phyloP scores from a whole-genome alignment of 164 flowering plant genomes.

The Magnolia changhungtana region DNA sequence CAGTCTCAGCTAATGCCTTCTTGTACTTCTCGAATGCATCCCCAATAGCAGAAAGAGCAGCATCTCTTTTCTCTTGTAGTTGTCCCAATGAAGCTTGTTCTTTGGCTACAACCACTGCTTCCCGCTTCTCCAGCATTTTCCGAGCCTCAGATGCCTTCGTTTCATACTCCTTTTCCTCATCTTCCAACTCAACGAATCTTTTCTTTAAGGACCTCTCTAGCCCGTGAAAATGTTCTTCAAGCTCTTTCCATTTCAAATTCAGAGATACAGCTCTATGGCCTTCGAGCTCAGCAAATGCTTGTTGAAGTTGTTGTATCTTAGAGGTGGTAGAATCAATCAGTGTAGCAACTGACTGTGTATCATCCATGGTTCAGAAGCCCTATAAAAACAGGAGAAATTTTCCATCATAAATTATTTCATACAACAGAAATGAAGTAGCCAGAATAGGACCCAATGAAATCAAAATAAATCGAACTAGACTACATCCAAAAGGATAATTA shows the following conservation, averaged over 20 bases:
- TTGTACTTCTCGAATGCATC: conserved; percentile 52
- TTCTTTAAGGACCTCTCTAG: conserved; percentile 89
- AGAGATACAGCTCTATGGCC: conserved; percentile 80
- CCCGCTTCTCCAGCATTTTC: conserved; percentile 59
- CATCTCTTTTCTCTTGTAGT: conserved; percentile 85
- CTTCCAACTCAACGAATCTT: conserved; percentile 80
- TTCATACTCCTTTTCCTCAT: conserved; percentile 74
- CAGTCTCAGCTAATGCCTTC: conserved; percentile 34
- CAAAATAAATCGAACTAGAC: background rate
- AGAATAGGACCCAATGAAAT: background rate
- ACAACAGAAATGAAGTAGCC: background rate
- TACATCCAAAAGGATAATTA: background rate
- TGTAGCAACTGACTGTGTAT: conserved; percentile 58
- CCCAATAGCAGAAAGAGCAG: conserved; percentile 62
- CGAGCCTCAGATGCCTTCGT: conserved; percentile 55
- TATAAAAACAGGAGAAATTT: conserved; percentile 1
- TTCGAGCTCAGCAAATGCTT: conserved; percentile 95
- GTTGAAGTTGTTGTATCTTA: conserved; percentile 92
- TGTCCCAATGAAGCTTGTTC: conserved; percentile 68
- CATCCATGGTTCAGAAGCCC: conserved; percentile 58
- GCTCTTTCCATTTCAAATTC: conserved; percentile 93
- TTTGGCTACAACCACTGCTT: conserved; percentile 73
- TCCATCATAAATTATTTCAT: background rate
- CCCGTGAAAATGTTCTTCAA: conserved; percentile 90
- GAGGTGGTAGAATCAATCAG: conserved; percentile 76